These are phyloP conservation scores for Solanum medicagineum DNA, from an alignment of 257 asterid species.

Conservation along the genomic window DNA sequence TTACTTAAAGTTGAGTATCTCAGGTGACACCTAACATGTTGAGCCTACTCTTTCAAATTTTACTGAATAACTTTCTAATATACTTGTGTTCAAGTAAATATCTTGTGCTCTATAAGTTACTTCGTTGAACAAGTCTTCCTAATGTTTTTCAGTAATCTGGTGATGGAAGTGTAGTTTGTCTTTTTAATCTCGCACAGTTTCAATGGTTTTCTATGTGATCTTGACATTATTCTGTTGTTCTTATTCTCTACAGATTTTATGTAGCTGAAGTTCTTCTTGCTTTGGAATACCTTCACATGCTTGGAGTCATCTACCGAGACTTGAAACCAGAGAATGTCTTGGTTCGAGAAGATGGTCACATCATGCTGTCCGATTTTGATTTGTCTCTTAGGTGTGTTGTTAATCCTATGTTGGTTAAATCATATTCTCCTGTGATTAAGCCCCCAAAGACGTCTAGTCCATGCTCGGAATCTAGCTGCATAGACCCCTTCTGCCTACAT, in stretches of 20 bases:
- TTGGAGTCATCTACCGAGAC: constrained; percentile 86
- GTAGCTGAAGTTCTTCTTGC: constrained; percentile 83
- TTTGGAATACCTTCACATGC: constrained; percentile 90
- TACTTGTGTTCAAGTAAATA: background rate
- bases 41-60: background rate
- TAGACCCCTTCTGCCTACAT: constrained; percentile 75
- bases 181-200: background rate
- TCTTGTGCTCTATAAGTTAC: background rate
- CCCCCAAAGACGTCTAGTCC: constrained; percentile 41
- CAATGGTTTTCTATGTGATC: background rate
- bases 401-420: constrained; percentile 34
- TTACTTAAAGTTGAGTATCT: background rate
- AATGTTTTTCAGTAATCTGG: background rate
- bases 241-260: constrained; percentile 45
- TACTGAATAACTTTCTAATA: background rate
- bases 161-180: background rate
- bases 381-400: constrained; percentile 56
- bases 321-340: constrained; percentile 76
- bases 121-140: background rate
- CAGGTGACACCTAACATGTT: background rate
- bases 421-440: constrained; percentile 30
- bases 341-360: constrained; percentile 84
- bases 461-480: constrained; percentile 52
- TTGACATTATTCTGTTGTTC: background rate
- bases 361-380: constrained; percentile 83